A percentile compares a stretch with the other conserved stretches of the same genome.
Evolutionary conservation across 257 asterid species (phyloP).

Genomic region (Solanum peruvianum): DNA sequence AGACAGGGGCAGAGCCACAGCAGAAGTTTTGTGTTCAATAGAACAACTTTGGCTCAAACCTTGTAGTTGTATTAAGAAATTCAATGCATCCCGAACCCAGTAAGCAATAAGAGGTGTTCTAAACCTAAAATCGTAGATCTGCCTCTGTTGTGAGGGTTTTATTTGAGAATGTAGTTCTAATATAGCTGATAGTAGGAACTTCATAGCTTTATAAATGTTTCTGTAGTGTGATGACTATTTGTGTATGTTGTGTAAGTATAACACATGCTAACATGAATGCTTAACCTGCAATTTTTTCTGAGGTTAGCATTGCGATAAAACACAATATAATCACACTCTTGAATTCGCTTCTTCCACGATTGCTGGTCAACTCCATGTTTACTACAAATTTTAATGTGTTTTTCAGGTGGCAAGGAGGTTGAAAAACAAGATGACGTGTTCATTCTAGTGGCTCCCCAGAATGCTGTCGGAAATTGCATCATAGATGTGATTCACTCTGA

Average conservation of each 20-base stretch:
- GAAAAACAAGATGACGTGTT: constrained; percentile 81
- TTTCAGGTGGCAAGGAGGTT: constrained; percentile 79
- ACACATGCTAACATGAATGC: background rate
- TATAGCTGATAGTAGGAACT: background rate
- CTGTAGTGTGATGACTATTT: background rate
- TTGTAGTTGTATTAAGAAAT: background rate
- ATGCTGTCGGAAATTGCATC: constrained; percentile 89
- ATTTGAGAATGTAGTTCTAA: background rate
- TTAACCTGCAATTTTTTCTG: background rate
- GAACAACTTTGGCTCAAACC: background rate
- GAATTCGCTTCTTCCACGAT: background rate
- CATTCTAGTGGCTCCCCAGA: constrained; percentile 97
- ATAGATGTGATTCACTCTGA: constrained; percentile 45
- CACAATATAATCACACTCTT: background rate
- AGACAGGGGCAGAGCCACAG: background rate
- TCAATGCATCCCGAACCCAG: background rate
- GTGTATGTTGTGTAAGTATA: background rate
- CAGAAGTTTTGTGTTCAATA: background rate
- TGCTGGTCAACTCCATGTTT: background rate
- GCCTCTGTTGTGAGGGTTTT: background rate
- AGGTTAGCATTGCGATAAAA: background rate
- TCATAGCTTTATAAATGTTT: background rate
- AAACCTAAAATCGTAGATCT: background rate
- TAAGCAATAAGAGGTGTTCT: background rate
- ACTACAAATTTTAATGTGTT: background rate